Base-by-base conservation (phyloP, 1,139 yeast species). In the Saccharomyces uvarum region DNA sequence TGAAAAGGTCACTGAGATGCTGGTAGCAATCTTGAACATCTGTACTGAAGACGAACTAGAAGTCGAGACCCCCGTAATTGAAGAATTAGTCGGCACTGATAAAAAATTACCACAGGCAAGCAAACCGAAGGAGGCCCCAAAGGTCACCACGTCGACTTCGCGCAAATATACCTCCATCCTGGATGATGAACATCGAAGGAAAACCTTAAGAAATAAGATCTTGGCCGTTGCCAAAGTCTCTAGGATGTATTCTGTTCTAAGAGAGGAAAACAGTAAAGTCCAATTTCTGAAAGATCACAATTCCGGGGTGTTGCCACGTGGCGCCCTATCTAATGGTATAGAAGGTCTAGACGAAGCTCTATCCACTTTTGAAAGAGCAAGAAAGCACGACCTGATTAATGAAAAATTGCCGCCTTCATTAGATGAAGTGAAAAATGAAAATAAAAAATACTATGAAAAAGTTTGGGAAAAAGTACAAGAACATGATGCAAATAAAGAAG, bases 41-140 rank as follows among this genome's bases (percentile, higher is more conserved):
- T 93, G 99, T 74, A 88, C 97, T 1, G 96, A 90, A 67, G 97
- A 93, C 67, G 99, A 93, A 71, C 77, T 93, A 58, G 95, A 85
- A 57, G 93, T 86, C 51, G 68, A 63, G 6, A 65, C 69, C 5
- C 69, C 69, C n/a, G 44, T 66, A 2, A 61, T 67, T 33, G 60
- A 58, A 48, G 68, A 62, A 27, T 58, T 29, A 46, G 13, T 50
- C 26, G 33, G 54, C 50, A 24, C 29, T 8, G 54, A 53, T 13
- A 42, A 46, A n/a, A 47, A 47, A 16, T 31, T 27, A 4, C 51
- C 48, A 9, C 33, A 53, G 11, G 19, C n/a, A 5, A 26, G 41
- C 14, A 26, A 19, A 9, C 7, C 26, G 2, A 27, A 19, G n/a
- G 41, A 5, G 11, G 21, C 48, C 28, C 24, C 33, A 11, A 26